These are phyloP conservation scores for Batkoa obscura DNA, from an alignment of 371 early-diverging fungal species.

Conservation along the genomic window DNA sequence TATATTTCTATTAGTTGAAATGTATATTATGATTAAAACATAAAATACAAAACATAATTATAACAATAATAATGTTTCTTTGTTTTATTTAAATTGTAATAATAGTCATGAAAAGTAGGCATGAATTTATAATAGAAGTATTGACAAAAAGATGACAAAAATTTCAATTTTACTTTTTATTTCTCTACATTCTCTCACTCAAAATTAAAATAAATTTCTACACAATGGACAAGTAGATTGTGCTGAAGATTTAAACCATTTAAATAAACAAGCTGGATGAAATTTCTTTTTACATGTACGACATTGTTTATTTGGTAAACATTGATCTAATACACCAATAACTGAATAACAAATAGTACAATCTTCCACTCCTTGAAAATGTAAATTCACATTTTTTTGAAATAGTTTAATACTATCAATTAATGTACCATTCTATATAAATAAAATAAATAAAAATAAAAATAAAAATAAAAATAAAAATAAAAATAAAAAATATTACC, in stretches of 20 bases:
- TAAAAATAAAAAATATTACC: conserved; percentile 12
- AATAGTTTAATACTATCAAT: conserved; percentile 62
- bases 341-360: conserved; percentile 93
- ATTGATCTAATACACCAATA: conserved; percentile 65
- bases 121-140: too few relatives aligned
- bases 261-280: conserved; percentile 85
- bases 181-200: too few relatives aligned
- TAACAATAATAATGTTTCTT: too few relatives aligned
- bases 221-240: conserved; percentile 86
- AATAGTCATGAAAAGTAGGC: too few relatives aligned
- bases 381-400: conserved; percentile 62
- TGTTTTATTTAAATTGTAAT: too few relatives aligned
- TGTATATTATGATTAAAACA: too few relatives aligned
- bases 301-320: conserved; percentile 82
- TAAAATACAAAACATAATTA: too few relatives aligned
- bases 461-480: background rate
- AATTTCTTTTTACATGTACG: conserved; percentile 88
- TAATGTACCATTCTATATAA: conserved; percentile 51
- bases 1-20: too few relatives aligned
- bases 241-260: conserved; percentile 81
- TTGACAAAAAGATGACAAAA: too few relatives aligned
- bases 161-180: too few relatives aligned
- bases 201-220: conserved; percentile 50
- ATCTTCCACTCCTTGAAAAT: conserved; percentile 85
- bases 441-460: background rate